Base-by-base conservation (phyloP, 495 filamentous ascomycete genomes). In the Talaromyces wortmannii region DNA sequence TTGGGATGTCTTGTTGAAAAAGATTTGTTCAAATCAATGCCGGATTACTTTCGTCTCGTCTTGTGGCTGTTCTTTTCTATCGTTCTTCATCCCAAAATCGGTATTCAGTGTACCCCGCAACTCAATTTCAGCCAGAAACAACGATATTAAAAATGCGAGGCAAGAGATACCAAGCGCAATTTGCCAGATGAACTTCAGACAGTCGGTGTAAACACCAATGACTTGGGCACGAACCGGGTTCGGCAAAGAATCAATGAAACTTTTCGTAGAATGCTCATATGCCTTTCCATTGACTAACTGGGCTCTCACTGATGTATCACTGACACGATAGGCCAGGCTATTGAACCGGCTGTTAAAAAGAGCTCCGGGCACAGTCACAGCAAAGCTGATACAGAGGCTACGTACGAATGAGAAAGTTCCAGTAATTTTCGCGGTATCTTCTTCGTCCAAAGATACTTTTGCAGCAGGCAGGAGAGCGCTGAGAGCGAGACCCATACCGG, bases 361-460 rank as follows among this genome's bases (percentile, higher is more conserved):
- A 6, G 71, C 69, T 1, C 68, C 63, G 6, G 80, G 73, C 32
- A 83, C 67, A 0, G 77, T 59, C 0, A 77, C 69, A 5, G 75
- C 78, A 77, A 76, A 81, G 29, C 81, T 67, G 32, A 52, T 48
- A 0, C 78, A 78, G 29, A 80, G 72, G 36, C 57, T 67, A 5
- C 78, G 69, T 4, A 79, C 23, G 33, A 81, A 81, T 0, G 60
- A 56, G 66, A 67, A 83, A 0, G 69, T 70, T 0, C 54, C 68
- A 0, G 75, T 79, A 2, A 71, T 66, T 4, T 59, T 54, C 0
- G 74, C 78, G 2, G 58, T 53, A 45, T 82, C 70, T 0, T 55
- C 32, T 36, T 77, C 72, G 0, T 59, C 44, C 2, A 74, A 42
- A 1, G 52, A 52, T 0, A 67, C 74, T 31, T 72, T 73, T 8